Conservation (phyloP, 2,329 filamentous ascomycete species). For the Thelonectria discophora region DNA sequence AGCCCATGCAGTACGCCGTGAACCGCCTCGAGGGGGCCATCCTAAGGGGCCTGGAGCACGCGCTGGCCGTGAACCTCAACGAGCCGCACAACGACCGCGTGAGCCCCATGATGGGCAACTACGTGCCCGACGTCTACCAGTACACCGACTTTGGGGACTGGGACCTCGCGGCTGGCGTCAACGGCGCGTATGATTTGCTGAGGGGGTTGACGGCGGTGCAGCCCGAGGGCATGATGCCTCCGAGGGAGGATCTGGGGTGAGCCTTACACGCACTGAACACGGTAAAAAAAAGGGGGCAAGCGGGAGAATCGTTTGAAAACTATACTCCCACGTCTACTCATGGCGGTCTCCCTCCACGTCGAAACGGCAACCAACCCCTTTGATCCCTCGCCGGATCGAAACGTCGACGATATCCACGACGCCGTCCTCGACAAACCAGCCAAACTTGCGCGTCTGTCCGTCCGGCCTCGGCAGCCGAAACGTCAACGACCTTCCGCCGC, state of each 20-base stretch:
- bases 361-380: too few relatives aligned
- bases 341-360: too few relatives aligned
- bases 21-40: constrained; percentile 51
- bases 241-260: constrained; percentile 35
- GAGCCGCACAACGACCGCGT: constrained; percentile 44
- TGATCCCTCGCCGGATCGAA: constrained; percentile 33
- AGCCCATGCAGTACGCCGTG: constrained; percentile 50
- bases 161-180: constrained; percentile 42
- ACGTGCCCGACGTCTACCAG: constrained; percentile 42
- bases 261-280: too few relatives aligned
- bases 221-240: constrained; percentile 36
- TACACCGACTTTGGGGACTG: constrained; percentile 48
- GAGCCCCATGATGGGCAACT: constrained; percentile 42
- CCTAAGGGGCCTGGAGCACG: constrained; percentile 49
- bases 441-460: constrained; percentile 36
- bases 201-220: constrained; percentile 38
- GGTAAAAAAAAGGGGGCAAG: not conserved
- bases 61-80: constrained; percentile 47
- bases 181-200: constrained; percentile 45
- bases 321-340: constrained; percentile 24
- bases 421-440: constrained; percentile 45
- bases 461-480: constrained; percentile 40
- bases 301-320: not conserved
- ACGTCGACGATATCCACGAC: constrained; percentile 42
- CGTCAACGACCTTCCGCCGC: constrained; percentile 43